These are phyloP conservation scores for Solanum microdontum DNA, from an alignment of 257 asterid species.

Conservation along the genomic window DNA sequence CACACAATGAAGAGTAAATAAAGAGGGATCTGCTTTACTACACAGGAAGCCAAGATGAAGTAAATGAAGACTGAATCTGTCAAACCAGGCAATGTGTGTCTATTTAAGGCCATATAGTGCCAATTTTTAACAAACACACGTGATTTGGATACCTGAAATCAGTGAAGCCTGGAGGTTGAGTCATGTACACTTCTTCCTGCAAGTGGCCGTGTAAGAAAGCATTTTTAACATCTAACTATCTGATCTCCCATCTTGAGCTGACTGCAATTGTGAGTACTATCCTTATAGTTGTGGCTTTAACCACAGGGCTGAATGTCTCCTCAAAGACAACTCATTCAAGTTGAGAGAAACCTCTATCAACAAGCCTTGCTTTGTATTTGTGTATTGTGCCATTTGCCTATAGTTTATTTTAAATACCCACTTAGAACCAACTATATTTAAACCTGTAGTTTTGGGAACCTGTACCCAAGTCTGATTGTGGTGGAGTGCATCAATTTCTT, in stretches of 20 bases:
- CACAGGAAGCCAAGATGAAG: too few species aligned
- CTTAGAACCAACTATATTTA: background rate
- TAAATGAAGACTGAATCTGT: too few species aligned
- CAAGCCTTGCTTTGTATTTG: background rate
- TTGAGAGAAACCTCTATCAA: background rate
- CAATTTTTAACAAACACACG: background rate
- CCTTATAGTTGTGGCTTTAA: background rate
- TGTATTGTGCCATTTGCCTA: too few species aligned
- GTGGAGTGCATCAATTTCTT: background rate
- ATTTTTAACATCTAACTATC: too few species aligned
- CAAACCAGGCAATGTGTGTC: too few species aligned
- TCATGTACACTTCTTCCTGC: background rate
- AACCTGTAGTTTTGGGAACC: background rate
- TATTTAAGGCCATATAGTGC: background rate
- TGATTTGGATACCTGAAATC: background rate
- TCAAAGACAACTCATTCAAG: background rate
- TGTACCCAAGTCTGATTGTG: background rate
- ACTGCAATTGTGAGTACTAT: background rate
- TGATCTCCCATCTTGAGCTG: background rate
- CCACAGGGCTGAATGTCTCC: background rate
- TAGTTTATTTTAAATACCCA: too few species aligned
- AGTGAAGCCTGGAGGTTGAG: background rate
- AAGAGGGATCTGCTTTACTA: too few species aligned
- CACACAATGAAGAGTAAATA: too few species aligned
- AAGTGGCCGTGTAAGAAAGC: background rate